Base-by-base conservation (phyloP, 805 yeast genomes). In the Millerozyma miso region DNA sequence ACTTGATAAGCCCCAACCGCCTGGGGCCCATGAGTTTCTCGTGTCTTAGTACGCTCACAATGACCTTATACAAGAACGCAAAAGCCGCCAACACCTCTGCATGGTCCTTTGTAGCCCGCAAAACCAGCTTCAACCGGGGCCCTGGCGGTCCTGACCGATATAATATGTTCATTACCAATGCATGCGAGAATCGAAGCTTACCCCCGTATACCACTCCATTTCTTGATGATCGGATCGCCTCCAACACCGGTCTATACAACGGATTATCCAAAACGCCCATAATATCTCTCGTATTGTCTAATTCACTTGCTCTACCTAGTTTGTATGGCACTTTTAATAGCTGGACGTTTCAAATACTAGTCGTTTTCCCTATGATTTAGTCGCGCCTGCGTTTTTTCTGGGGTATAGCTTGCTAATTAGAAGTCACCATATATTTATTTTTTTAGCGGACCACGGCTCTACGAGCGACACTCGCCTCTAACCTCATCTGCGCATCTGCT, bases 201-300 rank as follows among this genome's bases (percentile, higher is more conserved):
- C 81, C 82, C 2, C 87, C 87, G 47, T 81, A 81, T 4, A 78
- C 79, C 4, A 75, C 63, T 15, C 82, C 81, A 48, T 70, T 70
- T 38, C 74, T 53, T 1, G 73, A 64, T 12, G 73, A 61, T 46
- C 67, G 58, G 29, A 65, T 23, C 34, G 60, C 46, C 42, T 67
- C 74, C 37, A 69, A 53, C 17, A 71, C 43, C 1, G 66, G 66
- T 37, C 65, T 54, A 40, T 56, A 60, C 19, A 56, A 43, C 4
- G 63, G 63, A 38, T 60, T 60, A 17, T 39, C 38, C 23, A 60
- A 48, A 6, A 60, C 46, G 2, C 58, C 45, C 62, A 57, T 58
- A 26, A 33, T 8, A n/a, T 10, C 35, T 14, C 8, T 34, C 18
- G 10, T 6, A 6, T 13, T 14, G 17, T n/a, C 13, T 15, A 14